These are phyloP conservation scores for Flaveria robusta DNA, from an alignment of 129 eudicot species.

Conservation along the genomic window DNA sequence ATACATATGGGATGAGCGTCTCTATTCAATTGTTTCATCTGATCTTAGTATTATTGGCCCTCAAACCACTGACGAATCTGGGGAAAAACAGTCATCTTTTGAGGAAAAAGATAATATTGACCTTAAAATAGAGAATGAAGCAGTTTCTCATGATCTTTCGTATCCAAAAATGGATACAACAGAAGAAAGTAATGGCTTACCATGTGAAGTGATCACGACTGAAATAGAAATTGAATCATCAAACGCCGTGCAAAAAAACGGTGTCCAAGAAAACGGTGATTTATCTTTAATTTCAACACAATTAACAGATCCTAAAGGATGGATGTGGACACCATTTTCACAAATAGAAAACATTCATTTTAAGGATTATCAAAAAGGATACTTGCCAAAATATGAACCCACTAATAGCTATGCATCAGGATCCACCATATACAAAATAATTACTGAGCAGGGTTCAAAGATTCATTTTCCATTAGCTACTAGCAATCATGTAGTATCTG, in stretches of 20 bases:
- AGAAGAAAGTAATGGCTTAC: slow-evolving; percentile 23
- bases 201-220: slow-evolving; percentile 38
- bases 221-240: slow-evolving; percentile 33
- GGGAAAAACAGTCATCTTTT: slow-evolving; percentile 13
- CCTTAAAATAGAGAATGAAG: slow-evolving; percentile 23
- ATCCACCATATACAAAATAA: slow-evolving; percentile 46
- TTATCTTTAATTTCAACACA: slow-evolving; percentile 27
- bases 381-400: slow-evolving; percentile 52
- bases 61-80: slow-evolving; percentile 17
- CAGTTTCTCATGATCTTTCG: slow-evolving; percentile 28
- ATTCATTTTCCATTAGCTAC: slow-evolving; percentile 70
- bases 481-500: slow-evolving; percentile 60
- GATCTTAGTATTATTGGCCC: slow-evolving; percentile 34
- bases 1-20: slow-evolving; percentile 77
- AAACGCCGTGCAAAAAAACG: slow-evolving; percentile 15
- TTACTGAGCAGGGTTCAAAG: slow-evolving; percentile 62
- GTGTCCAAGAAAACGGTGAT: slow-evolving; percentile 27
- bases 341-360: slow-evolving; percentile 54
- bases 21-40: slow-evolving; percentile 64
- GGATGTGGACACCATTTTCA: slow-evolving; percentile 70
- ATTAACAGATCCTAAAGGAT: slow-evolving; percentile 45
- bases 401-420: slow-evolving; percentile 37
- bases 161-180: slow-evolving; percentile 11
- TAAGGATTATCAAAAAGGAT: slow-evolving; percentile 59
- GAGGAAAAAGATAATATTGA: slow-evolving; percentile 31